These are phyloP conservation scores for Lyophyllum atratum DNA, from an alignment of 768 basidiomycete genomes.

Conservation along the genomic window DNA sequence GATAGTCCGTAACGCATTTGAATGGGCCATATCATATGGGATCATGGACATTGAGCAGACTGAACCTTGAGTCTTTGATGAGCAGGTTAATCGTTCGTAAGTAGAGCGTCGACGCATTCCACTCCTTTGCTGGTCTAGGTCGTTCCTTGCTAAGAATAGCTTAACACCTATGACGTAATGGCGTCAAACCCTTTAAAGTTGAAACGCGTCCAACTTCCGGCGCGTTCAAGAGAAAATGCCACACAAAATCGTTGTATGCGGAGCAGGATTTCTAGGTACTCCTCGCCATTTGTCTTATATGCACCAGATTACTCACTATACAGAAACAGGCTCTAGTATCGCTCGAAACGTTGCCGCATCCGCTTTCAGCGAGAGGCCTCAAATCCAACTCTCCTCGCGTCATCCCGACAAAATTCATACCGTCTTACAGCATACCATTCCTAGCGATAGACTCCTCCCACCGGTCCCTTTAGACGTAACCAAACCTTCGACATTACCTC, in stretches of 20 bases:
- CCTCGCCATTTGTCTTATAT: neutral
- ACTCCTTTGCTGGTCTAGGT: neutral
- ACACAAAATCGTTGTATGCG: constrained; percentile 51
- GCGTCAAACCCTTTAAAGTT: neutral
- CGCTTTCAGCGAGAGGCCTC: constrained; percentile 29
- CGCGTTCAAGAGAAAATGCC: constrained; percentile 1
- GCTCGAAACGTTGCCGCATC: constrained; percentile 48
- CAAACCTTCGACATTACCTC: constrained; percentile 41
- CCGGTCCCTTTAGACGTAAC: constrained; percentile 57
- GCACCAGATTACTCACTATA: neutral
- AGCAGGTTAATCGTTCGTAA: too few relatives aligned
- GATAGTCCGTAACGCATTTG: constrained; percentile 12
- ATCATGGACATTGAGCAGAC: neutral
- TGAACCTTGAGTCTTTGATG: too few relatives aligned
- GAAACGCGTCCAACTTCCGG: neutral
- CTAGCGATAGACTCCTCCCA: constrained; percentile 40
- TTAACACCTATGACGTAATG: neutral
- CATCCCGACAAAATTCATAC: constrained; percentile 46
- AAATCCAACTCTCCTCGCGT: constrained; percentile 62
- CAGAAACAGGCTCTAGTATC: constrained; percentile 54
- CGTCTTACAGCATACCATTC: constrained; percentile 29
- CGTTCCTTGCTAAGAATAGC: neutral
- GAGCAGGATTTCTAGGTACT: constrained; percentile 66
- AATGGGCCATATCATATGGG: neutral
- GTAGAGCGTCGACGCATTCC: too few relatives aligned